A percentile compares a stretch with the other conserved stretches of the same genome.
Evolutionary conservation across 306 rosid species (phyloP).

Genomic region (Cucurbita maxima): DNA sequence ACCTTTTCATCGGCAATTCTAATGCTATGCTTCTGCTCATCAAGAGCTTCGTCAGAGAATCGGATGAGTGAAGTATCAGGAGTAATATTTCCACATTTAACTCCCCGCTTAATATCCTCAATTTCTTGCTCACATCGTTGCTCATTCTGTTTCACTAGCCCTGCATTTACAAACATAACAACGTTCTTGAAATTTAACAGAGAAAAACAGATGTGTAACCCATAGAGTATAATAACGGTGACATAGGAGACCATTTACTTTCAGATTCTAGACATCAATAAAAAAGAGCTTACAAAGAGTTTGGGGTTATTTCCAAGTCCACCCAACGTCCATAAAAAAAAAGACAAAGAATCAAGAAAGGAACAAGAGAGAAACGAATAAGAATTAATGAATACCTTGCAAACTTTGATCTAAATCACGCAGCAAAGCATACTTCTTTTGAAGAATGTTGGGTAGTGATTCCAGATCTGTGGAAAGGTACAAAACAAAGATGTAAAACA

Average conservation of each 20-base stretch:
- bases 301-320: neutral
- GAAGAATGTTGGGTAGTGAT: slow-evolving; percentile 74
- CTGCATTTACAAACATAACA: slow-evolving; percentile 24
- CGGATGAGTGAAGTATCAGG: slow-evolving; percentile 46
- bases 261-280: neutral
- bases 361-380: neutral
- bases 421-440: slow-evolving; percentile 66
- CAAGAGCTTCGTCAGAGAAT: slow-evolving; percentile 89
- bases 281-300: neutral
- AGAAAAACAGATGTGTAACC: slow-evolving; percentile 2
- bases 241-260: neutral
- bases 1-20: slow-evolving; percentile 92
- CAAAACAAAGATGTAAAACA: neutral
- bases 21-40: slow-evolving; percentile 92
- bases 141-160: slow-evolving; percentile 70
- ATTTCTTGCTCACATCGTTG: slow-evolving; percentile 84
- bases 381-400: slow-evolving; percentile 34
- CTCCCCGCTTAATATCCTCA: slow-evolving; percentile 61
- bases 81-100: slow-evolving; percentile 59
- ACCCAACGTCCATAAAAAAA: neutral
- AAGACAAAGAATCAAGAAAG: neutral
- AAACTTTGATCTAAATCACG: slow-evolving; percentile 82
- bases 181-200: neutral
- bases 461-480: slow-evolving; percentile 52
- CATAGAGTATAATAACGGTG: neutral